These are phyloP conservation scores for Pisolithus marmoratus DNA, from an alignment of 768 basidiomycete genomes.

Conservation along the genomic window DNA sequence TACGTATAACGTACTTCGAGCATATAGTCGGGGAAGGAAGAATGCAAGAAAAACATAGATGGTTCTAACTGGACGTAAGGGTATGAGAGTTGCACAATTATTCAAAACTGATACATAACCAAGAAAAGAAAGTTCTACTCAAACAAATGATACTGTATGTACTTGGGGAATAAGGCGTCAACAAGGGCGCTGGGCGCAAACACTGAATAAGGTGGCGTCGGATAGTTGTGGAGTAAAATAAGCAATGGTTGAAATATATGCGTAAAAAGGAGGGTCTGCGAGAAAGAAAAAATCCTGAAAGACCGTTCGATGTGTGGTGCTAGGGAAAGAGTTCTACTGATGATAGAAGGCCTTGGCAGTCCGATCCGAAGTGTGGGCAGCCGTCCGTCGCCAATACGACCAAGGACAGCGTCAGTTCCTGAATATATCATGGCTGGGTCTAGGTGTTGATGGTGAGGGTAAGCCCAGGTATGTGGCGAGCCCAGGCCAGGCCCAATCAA, in stretches of 20 bases:
- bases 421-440: slow-evolving; percentile 28
- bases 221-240: not conserved
- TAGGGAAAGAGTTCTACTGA: slow-evolving; percentile 10
- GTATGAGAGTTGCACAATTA: not conserved
- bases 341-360: slow-evolving; percentile 31
- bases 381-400: slow-evolving; percentile 30
- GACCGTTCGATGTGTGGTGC: not conserved
- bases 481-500: slow-evolving; percentile 10
- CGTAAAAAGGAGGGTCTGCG: not conserved
- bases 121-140: not conserved
- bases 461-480: slow-evolving; percentile 21
- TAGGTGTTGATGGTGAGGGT: slow-evolving; percentile 17
- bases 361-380: slow-evolving; percentile 42
- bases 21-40: not conserved
- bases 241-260: not conserved
- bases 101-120: not conserved
- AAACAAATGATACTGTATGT: not conserved
- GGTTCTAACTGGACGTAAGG: not conserved
- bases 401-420: slow-evolving; percentile 24
- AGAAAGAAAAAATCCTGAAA: not conserved
- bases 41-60: not conserved
- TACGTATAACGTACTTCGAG: too few species aligned
- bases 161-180: not conserved
- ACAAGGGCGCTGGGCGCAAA: not conserved
- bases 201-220: not conserved